Evolutionary conservation across 2,329 filamentous ascomycete genomes (phyloP), one percentile per base, ranked within the genome.

Genomic region (Raffaelea albimanens): DNA sequence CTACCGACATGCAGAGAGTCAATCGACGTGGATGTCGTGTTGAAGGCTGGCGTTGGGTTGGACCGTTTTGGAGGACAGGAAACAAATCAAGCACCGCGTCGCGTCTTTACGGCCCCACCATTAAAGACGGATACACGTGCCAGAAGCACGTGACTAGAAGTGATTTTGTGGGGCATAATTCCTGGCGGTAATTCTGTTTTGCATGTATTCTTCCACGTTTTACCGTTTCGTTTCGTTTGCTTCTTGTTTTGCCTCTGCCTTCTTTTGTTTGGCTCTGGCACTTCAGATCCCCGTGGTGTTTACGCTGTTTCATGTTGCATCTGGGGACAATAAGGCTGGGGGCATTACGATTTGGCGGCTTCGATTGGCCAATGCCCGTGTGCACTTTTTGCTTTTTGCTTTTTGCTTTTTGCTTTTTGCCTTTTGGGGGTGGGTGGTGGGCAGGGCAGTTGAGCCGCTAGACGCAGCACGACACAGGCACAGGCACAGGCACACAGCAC

Each of bases 1-100:
- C 52, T 50, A 51, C 50, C 52, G 51, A 57, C 58, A 60, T 60
- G 41, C 55, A 58, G 50, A 48, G 51, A 39, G 38, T 49, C 42
- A 45, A 44, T 29, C 7, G 25, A 29, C 25, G 25, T 13, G 25
- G 25, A 7, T 29, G 25, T 7, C 25, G 25, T 7, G 25, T 29
- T 29, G 25, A 29, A n/a, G n/a, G 25, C 25, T 7, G 25, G 25
- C 25, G 25, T 29, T 13, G 25, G 7, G 25, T 29, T 13, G 13
- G 25, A 29, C 7, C 7, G 25, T 29, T 29, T 7, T 13, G 13
- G 25, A 29, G 7, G 13, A 29, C 25, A 29, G 25, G 25, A 29
- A 29, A 29, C 25, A 29, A 29, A 29, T 29, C 25, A 7, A 29
- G 25, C 25, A 39, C n/a, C 36, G 36, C 36, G 36, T 39, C 36